Base-by-base conservation (phyloP, 164 flowering plant genomes). In the Stephania japonica region DNA sequence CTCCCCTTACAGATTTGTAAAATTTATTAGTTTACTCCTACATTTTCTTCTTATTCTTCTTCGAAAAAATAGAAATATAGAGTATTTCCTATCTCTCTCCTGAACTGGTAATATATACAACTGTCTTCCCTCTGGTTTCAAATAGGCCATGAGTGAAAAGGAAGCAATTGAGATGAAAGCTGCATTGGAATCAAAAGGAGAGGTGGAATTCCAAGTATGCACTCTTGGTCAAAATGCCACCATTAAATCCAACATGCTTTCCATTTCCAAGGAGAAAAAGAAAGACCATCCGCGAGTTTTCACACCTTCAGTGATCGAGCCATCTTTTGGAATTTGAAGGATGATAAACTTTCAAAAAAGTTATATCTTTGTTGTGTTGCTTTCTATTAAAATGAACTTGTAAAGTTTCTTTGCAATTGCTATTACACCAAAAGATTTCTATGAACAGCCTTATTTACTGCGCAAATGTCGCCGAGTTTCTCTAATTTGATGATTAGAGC, bases 311-410 rank as follows among this genome's bases (percentile, higher is more conserved):
- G 98, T 95, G 19, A 88, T 95, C 69, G 98, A 95, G 71, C 99
- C 99, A 64, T 95, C 97, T 23, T 95, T 95, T 84, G 99, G 99
- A n/a, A 93, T 95, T 77, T 97, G 99, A 6, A 78, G 99, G 73
- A 95, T 32, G 38, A 32, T 32, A 32, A 1, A 32, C 38, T 0
- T 0, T 32, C 0, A 32, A 32, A 32, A 32, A 32, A 32, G 38
- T 32, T 32, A 2, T 32, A 32, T 32, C 38, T 32, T 32, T 32
- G 38, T 32, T 32, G 38, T 32, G 38, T 32, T 32, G 38, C 38
- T 32, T 32, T 32, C 38, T 32, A 32, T 32, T 32, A 32, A 32
- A 32, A 32, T 32, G 38, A 32, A 32, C 38, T 32, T 32, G 38
- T 32, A 32, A 32, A 32, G 38, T 32, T 32, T 32, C 38, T 32